phyloP scores from a whole-genome alignment of 768 basidiomycete genomes.

The Termitomyces sp. region DNA sequence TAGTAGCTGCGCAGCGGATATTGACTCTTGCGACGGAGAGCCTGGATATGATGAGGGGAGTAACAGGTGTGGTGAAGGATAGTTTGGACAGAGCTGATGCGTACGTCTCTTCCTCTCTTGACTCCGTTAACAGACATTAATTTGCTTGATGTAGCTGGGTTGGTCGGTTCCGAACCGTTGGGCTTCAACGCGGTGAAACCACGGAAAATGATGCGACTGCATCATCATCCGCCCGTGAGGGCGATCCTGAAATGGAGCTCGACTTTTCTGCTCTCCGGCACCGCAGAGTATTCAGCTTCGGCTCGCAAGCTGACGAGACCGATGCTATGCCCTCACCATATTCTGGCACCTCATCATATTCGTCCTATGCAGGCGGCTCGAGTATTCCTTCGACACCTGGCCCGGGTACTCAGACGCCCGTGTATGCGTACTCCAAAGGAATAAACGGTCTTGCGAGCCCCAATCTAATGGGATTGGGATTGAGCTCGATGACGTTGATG shows the following conservation, averaged over 20 bases:
- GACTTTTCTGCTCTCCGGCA: slow-evolving; percentile 10
- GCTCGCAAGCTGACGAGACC: slow-evolving; percentile 18
- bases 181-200: background rate
- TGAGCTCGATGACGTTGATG: slow-evolving; percentile 15
- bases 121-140: background rate
- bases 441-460: slow-evolving; percentile 17
- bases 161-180: background rate
- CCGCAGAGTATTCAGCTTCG: slow-evolving; percentile 10
- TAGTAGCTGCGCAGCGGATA: slow-evolving; percentile 76
- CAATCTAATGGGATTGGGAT: slow-evolving; percentile 25
- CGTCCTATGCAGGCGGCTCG: slow-evolving; percentile 21
- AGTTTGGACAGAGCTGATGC: slow-evolving; percentile 85
- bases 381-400: slow-evolving; percentile 34
- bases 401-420: slow-evolving; percentile 20
- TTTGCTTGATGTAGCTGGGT: background rate
- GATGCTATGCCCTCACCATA: slow-evolving; percentile 22
- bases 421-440: slow-evolving; percentile 3
- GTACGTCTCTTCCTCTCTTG: slow-evolving; percentile 34
- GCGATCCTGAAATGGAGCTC: slow-evolving; percentile 7
- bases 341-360: slow-evolving; percentile 26
- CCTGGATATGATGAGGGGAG: slow-evolving; percentile 87
- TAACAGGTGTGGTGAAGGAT: slow-evolving; percentile 85
- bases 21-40: slow-evolving; percentile 87
- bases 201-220: background rate
- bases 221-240: background rate